phyloP scores from a whole-genome alignment of 305 asterid genomes.

The Solanum aculeatissimum region DNA sequence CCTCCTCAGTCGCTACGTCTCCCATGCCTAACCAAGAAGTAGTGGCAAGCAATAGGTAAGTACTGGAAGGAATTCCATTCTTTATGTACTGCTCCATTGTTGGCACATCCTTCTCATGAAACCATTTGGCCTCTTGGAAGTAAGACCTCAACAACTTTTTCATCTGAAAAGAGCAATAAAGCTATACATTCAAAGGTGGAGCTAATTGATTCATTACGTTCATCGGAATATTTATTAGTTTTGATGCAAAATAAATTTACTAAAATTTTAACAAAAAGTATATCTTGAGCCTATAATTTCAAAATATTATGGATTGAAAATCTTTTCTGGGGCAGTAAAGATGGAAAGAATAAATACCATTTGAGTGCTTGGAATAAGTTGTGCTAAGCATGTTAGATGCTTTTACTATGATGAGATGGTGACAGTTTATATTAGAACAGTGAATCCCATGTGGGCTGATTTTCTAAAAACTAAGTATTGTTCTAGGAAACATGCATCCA shows the following conservation, averaged over 20 bases:
- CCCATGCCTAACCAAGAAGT: neutral
- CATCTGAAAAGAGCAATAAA: neutral
- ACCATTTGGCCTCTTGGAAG: neutral
- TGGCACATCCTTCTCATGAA: neutral
- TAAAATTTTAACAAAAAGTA: neutral
- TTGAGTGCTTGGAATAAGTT: too few relatives aligned
- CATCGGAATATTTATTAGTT: neutral
- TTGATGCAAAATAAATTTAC: too few relatives aligned
- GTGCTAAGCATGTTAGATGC: too few relatives aligned
- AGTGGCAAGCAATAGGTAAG: neutral
- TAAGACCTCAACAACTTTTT: neutral
- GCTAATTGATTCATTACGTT: neutral
- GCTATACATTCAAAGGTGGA: neutral
- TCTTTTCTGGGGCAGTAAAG: too few relatives aligned
- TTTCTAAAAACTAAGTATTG: too few relatives aligned
- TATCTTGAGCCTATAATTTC: neutral
- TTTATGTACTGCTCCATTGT: neutral
- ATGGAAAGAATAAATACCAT: too few relatives aligned
- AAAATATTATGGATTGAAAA: neutral
- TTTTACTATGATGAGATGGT: too few relatives aligned
- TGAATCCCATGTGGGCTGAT: too few relatives aligned
- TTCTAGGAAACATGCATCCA: too few relatives aligned
- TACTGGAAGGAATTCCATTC: neutral
- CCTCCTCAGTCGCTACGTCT: neutral
- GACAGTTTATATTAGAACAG: too few relatives aligned